Evolutionary conservation across 495 filamentous ascomycete species (phyloP), one percentile per base, ranked within the genome.

Genomic region (Neurospora sp.): DNA sequence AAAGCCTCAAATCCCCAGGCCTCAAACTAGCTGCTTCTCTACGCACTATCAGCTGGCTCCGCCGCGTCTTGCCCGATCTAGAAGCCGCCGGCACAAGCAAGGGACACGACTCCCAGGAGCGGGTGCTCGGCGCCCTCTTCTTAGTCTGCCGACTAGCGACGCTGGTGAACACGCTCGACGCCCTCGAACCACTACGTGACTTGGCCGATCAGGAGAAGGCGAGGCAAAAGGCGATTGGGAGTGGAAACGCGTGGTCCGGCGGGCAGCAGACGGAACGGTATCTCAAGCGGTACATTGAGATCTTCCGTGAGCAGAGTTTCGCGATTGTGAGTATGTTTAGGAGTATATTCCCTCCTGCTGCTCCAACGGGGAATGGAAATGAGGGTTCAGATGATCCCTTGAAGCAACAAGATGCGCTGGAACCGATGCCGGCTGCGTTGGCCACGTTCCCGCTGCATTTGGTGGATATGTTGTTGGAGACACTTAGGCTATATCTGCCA

Each of bases 281-380:
- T 75, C 83, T 99, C 44, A 99, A 99, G 80, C 85, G 93, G 70
- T 99, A 97, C 82, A 91, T 99, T 76, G 96, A 99, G 80, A 97
- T 98, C 39, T 98, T 98, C 82, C 91, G 96, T 70, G 96, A 99
- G 82, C 96, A 99, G 81, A 96, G 93, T 77, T 99, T 99, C 78
- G 92, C 91, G 12, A 96, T 98, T 73, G 88, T 98, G 27, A 94
- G 92, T 22, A 92, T 98, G 87, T 97, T 96, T 79, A 91, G 89
- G 74, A 93, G 89, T 76, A 96, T 98, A 65, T 98, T 98, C 78
- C 89, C 91, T 3, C 84, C 87, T 8, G 82, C 84, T 3, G 59
- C 70, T 3, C 31, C 73, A 3, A 40, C 69, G 17, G 72, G 31
- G 16, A 35, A 35, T 65, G 53, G 27, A 1, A 4, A 65, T 17